Base-by-base conservation (phyloP, 129 eudicot genomes). In the Escallonia rubra region DNA sequence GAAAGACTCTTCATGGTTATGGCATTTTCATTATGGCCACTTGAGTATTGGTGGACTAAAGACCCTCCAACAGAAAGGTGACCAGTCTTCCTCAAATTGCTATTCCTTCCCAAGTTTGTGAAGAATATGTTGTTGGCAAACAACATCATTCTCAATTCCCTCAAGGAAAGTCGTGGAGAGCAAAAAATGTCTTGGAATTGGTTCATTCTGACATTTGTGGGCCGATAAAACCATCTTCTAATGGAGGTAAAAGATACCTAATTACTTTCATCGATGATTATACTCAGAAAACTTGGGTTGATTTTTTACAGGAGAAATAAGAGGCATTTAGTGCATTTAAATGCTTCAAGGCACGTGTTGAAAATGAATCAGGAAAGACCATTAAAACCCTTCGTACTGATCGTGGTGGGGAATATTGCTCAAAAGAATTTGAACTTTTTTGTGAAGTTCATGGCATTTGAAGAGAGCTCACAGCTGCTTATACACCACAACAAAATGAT, bases 201-300 rank as follows among this genome's bases (percentile, higher is more conserved):
- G 38, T 57, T 6, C 73, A 69, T 16, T 3, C 73, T 0, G 65
- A 69, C 23, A 0, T 69, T 2, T 69, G 64, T 43, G 44, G 73
- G 4, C 44, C 52, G 0, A 41, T 53, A 11, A 54, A 4, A 0
- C 62, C 63, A 7, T 10, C 52, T 3, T 38, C 72, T 10, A 4
- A 7, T 43, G 50, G 54, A 1, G n/a, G 4, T 0, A 69, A 57
- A 10, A 43, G 14, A 9, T 69, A 69, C 40, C 57, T 57, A 43
- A 0, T 69, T 43, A 3, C n/a, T 0, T 57, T 69, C 10, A 63
- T 64, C 42, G 65, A 72, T 72, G 77, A 72, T 23, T 72, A 2
- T 38, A 6, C 12, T 12, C 23, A 56, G 44, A 72, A 52, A 44
- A 52, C 47, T 2, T 72, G 77, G 77, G 58, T 63, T 7, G 64